These are phyloP conservation scores for Dactylellina haptotyla DNA, from an alignment of 2,329 filamentous ascomycete genomes.

Conservation along the genomic window DNA sequence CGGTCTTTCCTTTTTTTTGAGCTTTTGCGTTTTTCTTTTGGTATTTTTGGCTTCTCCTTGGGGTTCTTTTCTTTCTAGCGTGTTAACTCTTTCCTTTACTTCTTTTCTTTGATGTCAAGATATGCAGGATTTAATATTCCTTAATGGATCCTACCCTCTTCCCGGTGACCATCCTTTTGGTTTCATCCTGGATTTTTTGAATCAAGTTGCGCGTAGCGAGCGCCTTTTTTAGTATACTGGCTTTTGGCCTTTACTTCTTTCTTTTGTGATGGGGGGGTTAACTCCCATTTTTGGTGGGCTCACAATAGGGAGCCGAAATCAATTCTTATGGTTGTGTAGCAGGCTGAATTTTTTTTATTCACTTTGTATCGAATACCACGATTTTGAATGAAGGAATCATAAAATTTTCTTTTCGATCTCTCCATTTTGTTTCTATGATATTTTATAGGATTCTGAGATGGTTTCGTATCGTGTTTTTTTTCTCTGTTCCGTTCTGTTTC, in stretches of 20 bases:
- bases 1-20: conserved; percentile 11
- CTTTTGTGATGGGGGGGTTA: no score
- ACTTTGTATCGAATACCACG: no score
- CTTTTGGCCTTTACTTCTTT: not conserved
- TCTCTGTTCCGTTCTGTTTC: not conserved
- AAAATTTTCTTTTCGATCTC: no score
- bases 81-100: conserved; percentile 14
- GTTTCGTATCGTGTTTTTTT: not conserved
- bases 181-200: not conserved
- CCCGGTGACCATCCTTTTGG: not conserved
- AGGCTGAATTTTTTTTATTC: no score
- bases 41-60: not conserved
- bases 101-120: no score
- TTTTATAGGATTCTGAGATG: no score
- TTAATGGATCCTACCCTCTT: not conserved
- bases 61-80: conserved; percentile 4
- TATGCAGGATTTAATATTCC: conserved; percentile 25
- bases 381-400: no score
- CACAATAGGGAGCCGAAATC: no score
- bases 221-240: conserved; percentile 1
- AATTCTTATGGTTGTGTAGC: no score
- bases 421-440: no score
- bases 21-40: not conserved
- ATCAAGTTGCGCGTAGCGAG: conserved; percentile 39
- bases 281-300: no score